Conservation (phyloP, 495 filamentous ascomycete genomes). For the Cercophora scortea region DNA sequence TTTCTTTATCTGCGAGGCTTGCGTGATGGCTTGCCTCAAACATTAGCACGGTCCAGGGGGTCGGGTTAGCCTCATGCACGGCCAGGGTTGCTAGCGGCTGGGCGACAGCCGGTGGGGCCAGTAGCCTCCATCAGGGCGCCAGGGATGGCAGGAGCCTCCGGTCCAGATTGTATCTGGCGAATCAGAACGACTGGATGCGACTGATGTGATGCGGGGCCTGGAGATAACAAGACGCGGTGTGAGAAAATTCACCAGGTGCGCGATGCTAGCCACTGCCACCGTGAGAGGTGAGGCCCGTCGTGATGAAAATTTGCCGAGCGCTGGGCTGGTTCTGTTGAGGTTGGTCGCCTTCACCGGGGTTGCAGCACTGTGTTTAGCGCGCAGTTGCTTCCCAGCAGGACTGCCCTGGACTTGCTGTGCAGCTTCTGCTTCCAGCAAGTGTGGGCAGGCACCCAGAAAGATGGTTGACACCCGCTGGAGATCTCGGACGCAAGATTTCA, state of each 20-base stretch:
- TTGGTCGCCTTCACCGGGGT: not conserved
- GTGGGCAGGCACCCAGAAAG: no score
- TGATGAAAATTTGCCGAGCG: not conserved
- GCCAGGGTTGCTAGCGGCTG: conserved; percentile 1
- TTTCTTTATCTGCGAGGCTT: conserved; percentile 6
- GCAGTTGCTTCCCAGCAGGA: not conserved
- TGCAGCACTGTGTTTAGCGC: not conserved
- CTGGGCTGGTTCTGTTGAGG: not conserved
- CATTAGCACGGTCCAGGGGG: conserved; percentile 6
- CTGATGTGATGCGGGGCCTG: not conserved
- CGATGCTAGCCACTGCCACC: no score
- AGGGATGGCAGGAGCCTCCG: not conserved
- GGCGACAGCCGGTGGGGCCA: not conserved
- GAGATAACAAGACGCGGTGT: conserved; percentile 14
- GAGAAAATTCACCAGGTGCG: not conserved
- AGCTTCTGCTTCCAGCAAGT: not conserved
- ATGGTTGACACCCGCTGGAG: no score
- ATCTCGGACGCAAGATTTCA: not conserved
- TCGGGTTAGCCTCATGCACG: conserved; percentile 8
- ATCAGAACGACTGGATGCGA: not conserved
- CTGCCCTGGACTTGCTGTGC: not conserved
- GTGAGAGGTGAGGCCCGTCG: no score
- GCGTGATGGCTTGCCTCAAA: conserved; percentile 4
- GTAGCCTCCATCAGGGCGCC: not conserved
- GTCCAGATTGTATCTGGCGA: not conserved